phyloP scores from a whole-genome alignment of 495 filamentous ascomycete species.

The Podospora didyma region DNA sequence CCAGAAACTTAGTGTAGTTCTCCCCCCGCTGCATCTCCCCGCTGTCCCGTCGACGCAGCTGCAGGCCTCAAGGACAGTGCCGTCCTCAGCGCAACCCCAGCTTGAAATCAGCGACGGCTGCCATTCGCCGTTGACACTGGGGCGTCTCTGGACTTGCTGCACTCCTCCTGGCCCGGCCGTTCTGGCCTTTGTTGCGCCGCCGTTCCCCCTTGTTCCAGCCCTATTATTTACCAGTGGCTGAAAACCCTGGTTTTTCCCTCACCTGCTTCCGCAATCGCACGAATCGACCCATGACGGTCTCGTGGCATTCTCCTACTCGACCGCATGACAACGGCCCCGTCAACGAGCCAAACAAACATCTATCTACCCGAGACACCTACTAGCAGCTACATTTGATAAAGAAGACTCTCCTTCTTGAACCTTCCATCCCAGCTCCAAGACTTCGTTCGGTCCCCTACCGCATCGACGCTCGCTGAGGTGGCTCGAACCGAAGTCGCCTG shows the following conservation, averaged over 20 bases:
- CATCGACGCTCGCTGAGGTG: too few relatives aligned
- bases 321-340: slow-evolving; percentile 17
- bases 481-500: too few relatives aligned
- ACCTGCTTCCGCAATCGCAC: slow-evolving; percentile 12
- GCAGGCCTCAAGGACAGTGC: too few relatives aligned
- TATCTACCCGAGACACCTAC: not conserved
- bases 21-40: too few relatives aligned
- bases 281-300: slow-evolving; percentile 18
- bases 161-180: too few relatives aligned
- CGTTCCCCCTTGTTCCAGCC: not conserved
- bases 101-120: too few relatives aligned
- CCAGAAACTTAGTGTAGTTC: too few relatives aligned
- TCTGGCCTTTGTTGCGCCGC: too few relatives aligned
- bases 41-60: too few relatives aligned
- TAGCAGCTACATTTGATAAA: not conserved
- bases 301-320: slow-evolving; percentile 28
- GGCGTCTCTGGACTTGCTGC: not conserved
- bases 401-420: not conserved
- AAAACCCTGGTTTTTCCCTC: not conserved
- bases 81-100: too few relatives aligned
- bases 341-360: not conserved
- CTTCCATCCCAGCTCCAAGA: not conserved
- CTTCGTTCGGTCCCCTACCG: too few relatives aligned
- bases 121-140: too few relatives aligned
- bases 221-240: not conserved